Conservation (phyloP, 768 basidiomycete genomes). For the Lepiota venenata region DNA sequence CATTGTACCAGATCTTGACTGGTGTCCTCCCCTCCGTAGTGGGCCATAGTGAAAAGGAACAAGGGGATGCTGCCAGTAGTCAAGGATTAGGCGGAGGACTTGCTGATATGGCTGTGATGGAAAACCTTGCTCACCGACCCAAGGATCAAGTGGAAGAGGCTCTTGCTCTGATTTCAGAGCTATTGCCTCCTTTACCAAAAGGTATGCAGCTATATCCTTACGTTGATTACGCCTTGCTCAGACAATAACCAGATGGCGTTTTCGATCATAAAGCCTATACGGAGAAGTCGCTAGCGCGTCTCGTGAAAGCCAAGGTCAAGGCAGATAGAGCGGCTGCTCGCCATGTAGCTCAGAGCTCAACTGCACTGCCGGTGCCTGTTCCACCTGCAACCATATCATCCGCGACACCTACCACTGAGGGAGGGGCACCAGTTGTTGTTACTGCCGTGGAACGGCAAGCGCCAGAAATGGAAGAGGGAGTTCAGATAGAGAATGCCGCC, state of each 20-base stretch:
- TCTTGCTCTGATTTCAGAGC: constrained; percentile 81
- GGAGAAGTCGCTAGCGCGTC: constrained; percentile 74
- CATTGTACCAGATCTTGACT: constrained; percentile 91
- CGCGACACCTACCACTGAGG: constrained; percentile 21
- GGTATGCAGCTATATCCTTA: constrained; percentile 40
- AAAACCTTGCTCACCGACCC: constrained; percentile 92
- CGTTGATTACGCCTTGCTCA: constrained; percentile 1
- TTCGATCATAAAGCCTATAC: constrained; percentile 91
- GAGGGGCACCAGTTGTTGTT: constrained; percentile 25
- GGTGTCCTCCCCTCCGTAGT: constrained; percentile 81
- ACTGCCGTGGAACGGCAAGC: constrained; percentile 24
- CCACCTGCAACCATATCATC: constrained; percentile 24
- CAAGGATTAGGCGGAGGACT: constrained; percentile 86
- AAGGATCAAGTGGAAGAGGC: constrained; percentile 98
- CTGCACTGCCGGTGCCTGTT: constrained; percentile 17
- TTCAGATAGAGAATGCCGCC: constrained; percentile 23
- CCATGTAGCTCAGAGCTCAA: constrained; percentile 38
- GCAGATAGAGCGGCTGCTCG: constrained; percentile 75
- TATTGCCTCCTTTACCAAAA: constrained; percentile 92
- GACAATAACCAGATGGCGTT: constrained; percentile 70
- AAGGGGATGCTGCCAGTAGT: constrained; percentile 56
- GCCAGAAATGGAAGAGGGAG: constrained; percentile 38
- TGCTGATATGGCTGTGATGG: constrained; percentile 97
- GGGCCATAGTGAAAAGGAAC: constrained; percentile 45
- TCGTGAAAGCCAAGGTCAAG: constrained; percentile 82